phyloP scores from a whole-genome alignment of 2,329 filamentous ascomycete genomes.

The Sporothrix euskadiensis region DNA sequence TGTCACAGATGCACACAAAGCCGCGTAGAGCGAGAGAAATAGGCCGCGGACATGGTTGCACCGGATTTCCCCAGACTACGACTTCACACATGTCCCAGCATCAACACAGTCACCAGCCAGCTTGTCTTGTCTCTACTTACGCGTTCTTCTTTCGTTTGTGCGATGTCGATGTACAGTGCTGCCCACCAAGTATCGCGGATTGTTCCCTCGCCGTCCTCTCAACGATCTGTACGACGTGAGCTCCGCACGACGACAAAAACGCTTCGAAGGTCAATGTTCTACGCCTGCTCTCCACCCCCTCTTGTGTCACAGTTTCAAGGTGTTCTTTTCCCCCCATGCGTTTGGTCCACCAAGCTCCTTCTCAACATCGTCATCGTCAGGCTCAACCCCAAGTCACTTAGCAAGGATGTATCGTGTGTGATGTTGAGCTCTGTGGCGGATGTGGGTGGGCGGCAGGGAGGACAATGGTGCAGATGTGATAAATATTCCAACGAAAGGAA shows the following conservation, averaged over 20 bases:
- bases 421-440: not conserved
- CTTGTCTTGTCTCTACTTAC: not conserved
- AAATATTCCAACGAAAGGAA: too few species aligned
- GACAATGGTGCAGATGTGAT: too few species aligned
- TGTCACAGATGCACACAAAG: not conserved
- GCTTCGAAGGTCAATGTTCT: not conserved
- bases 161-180: not conserved
- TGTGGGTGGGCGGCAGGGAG: not conserved
- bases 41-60: not conserved
- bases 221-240: not conserved
- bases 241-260: not conserved
- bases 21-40: not conserved
- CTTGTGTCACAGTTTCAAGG: not conserved
- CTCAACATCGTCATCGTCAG: not conserved
- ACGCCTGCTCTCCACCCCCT: not conserved
- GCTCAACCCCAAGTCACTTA: not conserved
- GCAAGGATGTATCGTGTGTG: not conserved
- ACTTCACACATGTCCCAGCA: not conserved
- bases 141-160: not conserved
- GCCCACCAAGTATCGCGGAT: not conserved
- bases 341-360: not conserved
- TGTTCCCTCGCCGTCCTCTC: not conserved
- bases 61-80: not conserved
- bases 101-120: not conserved
- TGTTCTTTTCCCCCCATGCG: not conserved